Conservation (phyloP, 2,329 filamentous ascomycete species). For the Cordyceps farinosa region DNA sequence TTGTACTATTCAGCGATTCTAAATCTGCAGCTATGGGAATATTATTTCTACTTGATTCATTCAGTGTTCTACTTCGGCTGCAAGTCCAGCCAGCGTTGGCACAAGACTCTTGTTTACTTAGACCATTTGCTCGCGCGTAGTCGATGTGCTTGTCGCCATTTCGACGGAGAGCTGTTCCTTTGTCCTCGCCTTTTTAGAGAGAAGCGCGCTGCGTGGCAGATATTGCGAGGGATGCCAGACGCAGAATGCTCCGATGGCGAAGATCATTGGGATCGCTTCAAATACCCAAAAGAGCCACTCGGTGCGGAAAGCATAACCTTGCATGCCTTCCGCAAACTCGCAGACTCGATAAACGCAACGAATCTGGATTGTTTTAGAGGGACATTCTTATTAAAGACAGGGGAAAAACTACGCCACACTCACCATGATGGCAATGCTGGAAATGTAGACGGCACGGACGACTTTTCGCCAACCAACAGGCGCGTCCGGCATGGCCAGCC, state of each 20-base stretch:
- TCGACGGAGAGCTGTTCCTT: background rate
- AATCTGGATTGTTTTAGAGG: conserved; percentile 28
- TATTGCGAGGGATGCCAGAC: conserved; percentile 45
- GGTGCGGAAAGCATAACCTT: conserved; percentile 46
- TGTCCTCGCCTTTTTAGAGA: background rate
- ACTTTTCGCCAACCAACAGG: conserved; percentile 37
- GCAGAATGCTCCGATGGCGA: conserved; percentile 46
- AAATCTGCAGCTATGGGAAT: background rate
- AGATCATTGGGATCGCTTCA: conserved; percentile 46
- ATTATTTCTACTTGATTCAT: background rate
- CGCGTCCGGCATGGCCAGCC: conserved; percentile 24
- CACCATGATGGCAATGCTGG: conserved; percentile 44
- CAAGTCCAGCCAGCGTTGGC: background rate
- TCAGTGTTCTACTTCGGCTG: background rate
- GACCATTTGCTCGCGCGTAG: conserved; percentile 5
- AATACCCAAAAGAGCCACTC: conserved; percentile 54
- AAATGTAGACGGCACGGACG: conserved; percentile 40
- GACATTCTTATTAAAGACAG: background rate
- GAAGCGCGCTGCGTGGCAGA: conserved; percentile 26
- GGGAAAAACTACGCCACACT: conserved; percentile 15
- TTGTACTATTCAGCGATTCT: background rate
- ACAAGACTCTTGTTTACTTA: background rate
- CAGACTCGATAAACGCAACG: conserved; percentile 52
- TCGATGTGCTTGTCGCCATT: background rate
- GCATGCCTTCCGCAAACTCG: conserved; percentile 50